phyloP scores from a whole-genome alignment of 129 eudicot species.

The Oenanthe sinensis region DNA sequence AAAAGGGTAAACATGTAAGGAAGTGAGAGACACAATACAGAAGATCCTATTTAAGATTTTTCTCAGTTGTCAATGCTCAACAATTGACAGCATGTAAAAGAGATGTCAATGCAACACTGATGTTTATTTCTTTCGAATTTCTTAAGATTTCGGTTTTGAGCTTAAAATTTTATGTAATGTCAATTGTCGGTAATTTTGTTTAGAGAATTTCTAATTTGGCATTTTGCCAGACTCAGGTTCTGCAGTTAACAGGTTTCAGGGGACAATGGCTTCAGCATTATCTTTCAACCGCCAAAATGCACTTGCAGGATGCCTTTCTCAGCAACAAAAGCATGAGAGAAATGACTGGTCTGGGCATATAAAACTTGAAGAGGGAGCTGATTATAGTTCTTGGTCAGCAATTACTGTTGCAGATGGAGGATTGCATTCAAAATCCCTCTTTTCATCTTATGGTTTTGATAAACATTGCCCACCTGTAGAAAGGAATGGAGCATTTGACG shows the following conservation, averaged over 20 bases:
- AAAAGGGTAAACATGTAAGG: not conserved
- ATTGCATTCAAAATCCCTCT: slow-evolving; percentile 18
- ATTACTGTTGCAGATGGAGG: slow-evolving; percentile 16
- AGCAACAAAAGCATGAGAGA: slow-evolving; percentile 17
- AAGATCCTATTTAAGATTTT: not conserved
- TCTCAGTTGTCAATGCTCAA: not conserved
- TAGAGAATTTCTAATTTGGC: not conserved
- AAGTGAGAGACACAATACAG: not conserved
- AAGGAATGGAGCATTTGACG: slow-evolving; percentile 4
- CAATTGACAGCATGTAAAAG: not conserved
- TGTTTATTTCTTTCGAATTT: not conserved
- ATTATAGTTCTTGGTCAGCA: slow-evolving; percentile 23
- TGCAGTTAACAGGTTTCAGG: slow-evolving; percentile 32
- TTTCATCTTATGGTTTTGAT: slow-evolving; percentile 11
- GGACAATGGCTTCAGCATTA: slow-evolving; percentile 13
- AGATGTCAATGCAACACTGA: not conserved
- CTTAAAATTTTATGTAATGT: not conserved
- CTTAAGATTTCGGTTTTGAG: not conserved
- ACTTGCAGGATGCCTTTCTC: slow-evolving; percentile 16
- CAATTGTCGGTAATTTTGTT: not conserved
- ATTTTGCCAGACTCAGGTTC: slow-evolving; percentile 11
- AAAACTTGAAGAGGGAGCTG: slow-evolving; percentile 31
- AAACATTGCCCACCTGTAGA: slow-evolving; percentile 25
- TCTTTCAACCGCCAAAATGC: slow-evolving; percentile 26
- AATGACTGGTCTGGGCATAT: slow-evolving; percentile 20